Base-by-base conservation (phyloP, 805 yeast species). In the Nakazawaea molendinolei region DNA sequence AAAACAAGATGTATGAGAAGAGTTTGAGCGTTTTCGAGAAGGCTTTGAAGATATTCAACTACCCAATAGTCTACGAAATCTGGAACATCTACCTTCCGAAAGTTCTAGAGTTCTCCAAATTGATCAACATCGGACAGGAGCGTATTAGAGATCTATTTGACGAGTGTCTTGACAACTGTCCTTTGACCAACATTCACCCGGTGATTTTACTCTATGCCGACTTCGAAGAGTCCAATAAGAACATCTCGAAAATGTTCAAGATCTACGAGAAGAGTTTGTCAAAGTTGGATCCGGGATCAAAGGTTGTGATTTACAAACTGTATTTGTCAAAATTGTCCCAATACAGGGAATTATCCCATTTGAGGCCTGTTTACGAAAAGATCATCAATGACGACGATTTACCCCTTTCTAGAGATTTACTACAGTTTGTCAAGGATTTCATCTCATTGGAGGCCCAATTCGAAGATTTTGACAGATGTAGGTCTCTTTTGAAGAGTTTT, bases 141-240 rank as follows among this genome's bases (percentile, higher is more conserved):
- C 57, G 80, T 42, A 56, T 83, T 5, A 61, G 95, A 24, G 95
- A 84, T 39, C 49, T 82, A 12, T 87, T 84, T 58, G 95, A 86
- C 32, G 74, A 76, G 29, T 71, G 86, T 5, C 46, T 84, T 4
- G 63, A 60, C 4, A 61, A 53, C 1, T 66, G 84, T 43, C 81
- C 84, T 0, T 14, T 23, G 22, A 18, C 22, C 12, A 38, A 22
- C 10, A 61, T 69, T 31, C 69, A 70, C 39, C 53, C 74, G 0
- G 58, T 86, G 1, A 69, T 63, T 44, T 38, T 76, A 2, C 47
- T 73, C 24, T 85, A 81, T 50, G 73, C 80, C 2, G 58, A 75
- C 23, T 75, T 74, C 48, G 95, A 87, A 49, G 71, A 69, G 43
- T 59, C 55, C 1, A 52, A 58, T 29, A 87, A 87, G 0, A 61